Base-by-base conservation (phyloP, 1,284 basidiomycete genomes). In the Serendipita sp. region DNA sequence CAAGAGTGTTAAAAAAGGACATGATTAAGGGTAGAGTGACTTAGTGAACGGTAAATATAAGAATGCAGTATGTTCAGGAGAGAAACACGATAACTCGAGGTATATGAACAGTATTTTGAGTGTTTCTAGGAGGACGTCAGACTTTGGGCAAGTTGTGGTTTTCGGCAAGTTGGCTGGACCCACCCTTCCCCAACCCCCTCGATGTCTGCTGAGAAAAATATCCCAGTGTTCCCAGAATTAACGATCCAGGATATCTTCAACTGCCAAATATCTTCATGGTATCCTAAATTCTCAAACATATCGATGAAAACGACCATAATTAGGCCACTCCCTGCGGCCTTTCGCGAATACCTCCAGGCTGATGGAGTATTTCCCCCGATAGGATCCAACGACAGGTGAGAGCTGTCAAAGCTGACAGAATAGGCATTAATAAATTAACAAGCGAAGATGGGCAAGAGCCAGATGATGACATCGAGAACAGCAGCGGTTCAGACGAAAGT, bases 261-360 rank as follows among this genome's bases (percentile, higher is more conserved):
- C 1, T 90, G 91, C 68, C 88, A 92, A 66, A 92, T 93, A 69
- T 92, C 90, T 1, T 80, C 82, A 2, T 97, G 94, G 94, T 93
- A 93, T 70, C 83, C 88, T 1, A 72, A 71, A 3, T 94, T 93
- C 71, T 77, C 83, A 26, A 75, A 77, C 17, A 70, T 84, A 47
- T 87, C 84, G 45, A 86, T 92, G 66, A 88, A 85, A 70, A 87
- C 91, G 0, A 88, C 83, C 1, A 74, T 95, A 62, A 83, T 97
- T 66, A 81, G 82, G 58, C 84, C 88, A 0, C 74, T 93, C 3
- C 77, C 81, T 12, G 72, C 76, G 35, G 79, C 82, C 2, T 92
- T 95, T 67, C 73, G 76, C 60, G 77, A 80, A 5, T 95, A 93
- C 73, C 77, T 95, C 38, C 79, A 89, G 65, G 78, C 82, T 8